These are phyloP conservation scores for Xylaria sp. DNA, from an alignment of 2,329 filamentous ascomycete species.

Conservation along the genomic window DNA sequence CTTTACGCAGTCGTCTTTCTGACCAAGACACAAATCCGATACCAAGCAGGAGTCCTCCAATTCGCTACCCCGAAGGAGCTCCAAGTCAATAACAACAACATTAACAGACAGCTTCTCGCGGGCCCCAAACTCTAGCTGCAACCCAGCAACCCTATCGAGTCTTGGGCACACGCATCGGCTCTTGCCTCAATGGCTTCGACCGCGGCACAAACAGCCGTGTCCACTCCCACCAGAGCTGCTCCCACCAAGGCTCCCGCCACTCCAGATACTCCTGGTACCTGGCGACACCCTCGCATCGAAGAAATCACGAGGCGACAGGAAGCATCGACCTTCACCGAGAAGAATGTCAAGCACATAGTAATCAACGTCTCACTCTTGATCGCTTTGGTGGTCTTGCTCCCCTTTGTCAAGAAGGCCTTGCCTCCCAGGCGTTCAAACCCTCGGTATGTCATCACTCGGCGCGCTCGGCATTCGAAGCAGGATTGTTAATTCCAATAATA, in stretches of 20 bases:
- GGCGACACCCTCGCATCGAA: constrained; percentile 88
- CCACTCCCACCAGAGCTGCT: constrained; percentile 53
- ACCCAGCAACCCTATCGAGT: background rate
- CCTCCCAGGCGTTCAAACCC: constrained; percentile 41
- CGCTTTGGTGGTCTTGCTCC: constrained; percentile 46
- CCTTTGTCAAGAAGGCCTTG: constrained; percentile 38
- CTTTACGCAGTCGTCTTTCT: constrained; percentile 8
- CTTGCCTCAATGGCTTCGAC: constrained; percentile 49
- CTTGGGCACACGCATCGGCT: background rate
- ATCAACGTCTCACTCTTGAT: constrained; percentile 67
- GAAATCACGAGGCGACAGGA: constrained; percentile 87
- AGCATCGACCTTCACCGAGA: constrained; percentile 80
- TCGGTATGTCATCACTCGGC: constrained; percentile 38
- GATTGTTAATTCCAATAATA: constrained; percentile 14
- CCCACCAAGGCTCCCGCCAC: constrained; percentile 50
- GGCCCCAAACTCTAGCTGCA: background rate
- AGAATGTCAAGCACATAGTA: constrained; percentile 76
- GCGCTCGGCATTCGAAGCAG: background rate
- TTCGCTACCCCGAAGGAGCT: background rate
- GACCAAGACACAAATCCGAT: constrained; percentile 7
- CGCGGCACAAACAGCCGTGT: constrained; percentile 54
- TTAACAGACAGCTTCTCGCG: constrained; percentile 8
- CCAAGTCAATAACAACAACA: constrained; percentile 29
- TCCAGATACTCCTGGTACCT: constrained; percentile 77
- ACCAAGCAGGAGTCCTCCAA: background rate